phyloP scores from a whole-genome alignment of 257 asterid species.

The Lantana camara region DNA sequence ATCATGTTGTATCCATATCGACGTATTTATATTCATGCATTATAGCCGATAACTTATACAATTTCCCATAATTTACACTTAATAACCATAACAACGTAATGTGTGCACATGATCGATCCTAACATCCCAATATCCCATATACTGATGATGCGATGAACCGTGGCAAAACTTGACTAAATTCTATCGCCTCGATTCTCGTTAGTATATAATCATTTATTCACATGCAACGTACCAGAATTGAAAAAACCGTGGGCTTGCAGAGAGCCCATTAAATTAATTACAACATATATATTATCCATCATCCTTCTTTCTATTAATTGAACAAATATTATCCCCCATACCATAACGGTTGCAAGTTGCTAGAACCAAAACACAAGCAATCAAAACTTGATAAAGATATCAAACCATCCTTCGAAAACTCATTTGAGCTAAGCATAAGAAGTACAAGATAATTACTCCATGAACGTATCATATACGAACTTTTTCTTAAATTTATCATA shows the following conservation, averaged over 20 bases:
- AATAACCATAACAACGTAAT: conserved; percentile 18
- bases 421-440: too few species aligned
- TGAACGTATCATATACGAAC: too few species aligned
- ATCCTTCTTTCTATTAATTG: too few species aligned
- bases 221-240: conserved; percentile 7
- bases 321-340: too few species aligned
- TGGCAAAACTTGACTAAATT: not conserved
- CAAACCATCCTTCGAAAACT: too few species aligned
- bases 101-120: conserved; percentile 27
- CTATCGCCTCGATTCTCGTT: not conserved
- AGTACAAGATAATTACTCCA: too few species aligned
- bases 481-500: too few species aligned
- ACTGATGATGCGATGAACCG: not conserved
- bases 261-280: conserved; percentile 1
- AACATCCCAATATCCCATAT: not conserved
- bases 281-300: too few species aligned
- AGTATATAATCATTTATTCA: not conserved
- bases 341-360: conserved; percentile 18
- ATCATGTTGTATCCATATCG: too few species aligned
- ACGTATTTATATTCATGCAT: too few species aligned
- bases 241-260: conserved; percentile 30
- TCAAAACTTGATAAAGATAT: too few species aligned
- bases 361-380: too few species aligned
- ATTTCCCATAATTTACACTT: conserved; percentile 26
- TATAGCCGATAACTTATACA: conserved; percentile 1